Evolutionary conservation across 768 basidiomycete genomes (phyloP).

Genomic region (Cyathus striatus): DNA sequence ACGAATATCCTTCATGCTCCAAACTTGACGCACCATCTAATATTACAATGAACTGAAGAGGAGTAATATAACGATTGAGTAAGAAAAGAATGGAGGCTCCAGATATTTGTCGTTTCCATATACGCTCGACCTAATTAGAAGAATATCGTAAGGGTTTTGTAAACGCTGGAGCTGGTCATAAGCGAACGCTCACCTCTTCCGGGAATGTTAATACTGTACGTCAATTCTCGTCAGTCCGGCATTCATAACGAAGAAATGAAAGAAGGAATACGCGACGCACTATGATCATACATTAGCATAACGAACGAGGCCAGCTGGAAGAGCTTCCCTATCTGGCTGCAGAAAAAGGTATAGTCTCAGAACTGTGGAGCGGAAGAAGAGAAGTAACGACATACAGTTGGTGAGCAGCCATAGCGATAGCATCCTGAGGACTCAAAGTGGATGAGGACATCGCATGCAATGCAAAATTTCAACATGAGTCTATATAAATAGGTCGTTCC

Average conservation of each 20-base stretch:
- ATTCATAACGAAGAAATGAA: not conserved
- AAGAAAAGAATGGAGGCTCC: conserved; percentile 3
- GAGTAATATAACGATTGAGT: conserved; percentile 2
- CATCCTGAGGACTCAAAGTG: too few relatives aligned
- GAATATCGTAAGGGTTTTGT: not conserved
- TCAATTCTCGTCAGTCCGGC: too few relatives aligned
- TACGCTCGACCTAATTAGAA: conserved; percentile 1
- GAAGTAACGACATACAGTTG: conserved; percentile 5
- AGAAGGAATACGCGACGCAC: conserved; percentile 3
- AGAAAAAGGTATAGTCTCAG: not conserved
- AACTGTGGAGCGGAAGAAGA: too few relatives aligned
- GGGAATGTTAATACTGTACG: conserved; percentile 1
- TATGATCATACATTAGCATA: conserved; percentile 15
- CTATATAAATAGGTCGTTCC: too few relatives aligned
- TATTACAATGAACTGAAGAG: not conserved
- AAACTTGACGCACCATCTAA: not conserved
- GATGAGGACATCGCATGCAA: not conserved
- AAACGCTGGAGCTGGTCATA: too few relatives aligned
- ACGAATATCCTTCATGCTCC: not conserved
- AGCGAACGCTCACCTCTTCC: not conserved
- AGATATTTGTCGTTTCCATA: conserved; percentile 2
- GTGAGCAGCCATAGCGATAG: not conserved
- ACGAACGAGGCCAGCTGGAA: conserved; percentile 15
- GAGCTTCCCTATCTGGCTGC: conserved; percentile 10
- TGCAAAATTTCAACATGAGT: not conserved